Evolutionary conservation across 352 stramenopile species (phyloP).

Genomic region (Phytophthora uliginosa): DNA sequence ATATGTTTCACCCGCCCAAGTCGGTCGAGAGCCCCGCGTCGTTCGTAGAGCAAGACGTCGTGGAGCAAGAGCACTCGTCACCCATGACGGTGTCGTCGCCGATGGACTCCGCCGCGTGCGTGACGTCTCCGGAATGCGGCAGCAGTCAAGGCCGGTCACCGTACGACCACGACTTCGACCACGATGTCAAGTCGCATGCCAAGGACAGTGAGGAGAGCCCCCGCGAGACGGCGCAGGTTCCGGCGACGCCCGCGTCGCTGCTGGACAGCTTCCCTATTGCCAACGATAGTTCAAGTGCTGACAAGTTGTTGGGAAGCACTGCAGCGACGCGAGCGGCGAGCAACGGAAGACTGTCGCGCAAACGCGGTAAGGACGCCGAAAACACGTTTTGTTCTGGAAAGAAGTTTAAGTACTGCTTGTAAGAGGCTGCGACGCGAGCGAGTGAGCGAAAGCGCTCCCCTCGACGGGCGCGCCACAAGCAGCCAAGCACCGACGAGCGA

Average conservation of each 20-base stretch:
- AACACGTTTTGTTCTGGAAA: conserved; percentile 67
- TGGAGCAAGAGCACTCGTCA: conserved; percentile 50
- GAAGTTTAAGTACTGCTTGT: conserved; percentile 74
- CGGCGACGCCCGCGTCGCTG: conserved; percentile 45
- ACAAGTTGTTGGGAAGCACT: conserved; percentile 70
- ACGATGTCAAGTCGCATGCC: conserved; percentile 65
- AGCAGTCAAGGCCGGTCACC: conserved; percentile 75
- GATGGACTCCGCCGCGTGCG: conserved; percentile 73
- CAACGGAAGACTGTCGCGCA: conserved; percentile 46
- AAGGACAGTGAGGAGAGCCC: conserved; percentile 63
- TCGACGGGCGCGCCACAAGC: conserved; percentile 18
- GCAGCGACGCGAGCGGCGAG: conserved; percentile 32
- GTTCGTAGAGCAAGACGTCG: conserved; percentile 53
- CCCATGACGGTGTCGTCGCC: conserved; percentile 52
- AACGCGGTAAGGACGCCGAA: conserved; percentile 58
- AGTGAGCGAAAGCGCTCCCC: conserved; percentile 19
- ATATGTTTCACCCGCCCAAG: conserved; percentile 74
- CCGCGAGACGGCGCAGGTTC: conserved; percentile 56
- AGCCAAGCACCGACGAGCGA: conserved; percentile 25
- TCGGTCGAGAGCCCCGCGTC: conserved; percentile 61
- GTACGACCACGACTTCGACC: conserved; percentile 82
- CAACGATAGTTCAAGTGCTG: conserved; percentile 85
- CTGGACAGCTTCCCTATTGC: conserved; percentile 65
- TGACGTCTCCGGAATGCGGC: conserved; percentile 82
- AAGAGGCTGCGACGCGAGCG: conserved; percentile 41